These are phyloP conservation scores for Cercospora sesami DNA, from an alignment of 2,329 filamentous ascomycete species.

Conservation along the genomic window DNA sequence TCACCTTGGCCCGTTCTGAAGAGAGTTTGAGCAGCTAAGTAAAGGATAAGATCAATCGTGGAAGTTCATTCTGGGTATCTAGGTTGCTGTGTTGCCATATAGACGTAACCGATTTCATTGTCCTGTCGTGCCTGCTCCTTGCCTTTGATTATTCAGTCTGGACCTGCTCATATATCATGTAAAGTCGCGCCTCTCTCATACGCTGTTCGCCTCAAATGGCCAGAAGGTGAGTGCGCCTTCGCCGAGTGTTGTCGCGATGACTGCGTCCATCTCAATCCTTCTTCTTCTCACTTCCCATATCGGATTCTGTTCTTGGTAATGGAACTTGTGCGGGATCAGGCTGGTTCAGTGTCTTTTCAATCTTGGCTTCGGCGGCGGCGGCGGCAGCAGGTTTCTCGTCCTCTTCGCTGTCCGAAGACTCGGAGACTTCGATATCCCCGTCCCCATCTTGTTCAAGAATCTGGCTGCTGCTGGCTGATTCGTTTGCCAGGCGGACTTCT, in stretches of 20 bases:
- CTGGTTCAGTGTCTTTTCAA: constrained; percentile 30
- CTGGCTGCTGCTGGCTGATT: constrained; percentile 13
- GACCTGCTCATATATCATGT: neutral
- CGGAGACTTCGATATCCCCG: constrained; percentile 25
- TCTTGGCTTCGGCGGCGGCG: constrained; percentile 10
- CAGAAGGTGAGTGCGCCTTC: neutral
- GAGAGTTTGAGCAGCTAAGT: neutral
- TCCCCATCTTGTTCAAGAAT: constrained; percentile 25
- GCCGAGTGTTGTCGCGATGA: neutral
- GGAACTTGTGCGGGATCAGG: constrained; percentile 31
- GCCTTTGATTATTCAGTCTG: neutral
- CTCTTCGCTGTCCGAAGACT: constrained; percentile 22
- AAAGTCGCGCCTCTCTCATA: neutral
- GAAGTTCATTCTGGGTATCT: neutral
- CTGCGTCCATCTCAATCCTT: neutral
- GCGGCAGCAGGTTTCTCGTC: constrained; percentile 11
- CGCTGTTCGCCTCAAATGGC: neutral
- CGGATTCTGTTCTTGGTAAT: constrained; percentile 20
- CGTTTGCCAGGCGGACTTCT: constrained; percentile 68
- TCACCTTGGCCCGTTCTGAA: neutral
- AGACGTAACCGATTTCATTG: neutral
- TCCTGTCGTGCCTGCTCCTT: neutral
- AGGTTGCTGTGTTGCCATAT: neutral
- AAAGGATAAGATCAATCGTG: neutral
- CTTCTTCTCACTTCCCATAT: neutral